phyloP scores from a whole-genome alignment of 148 eudicot genomes.

The Nepenthes gracilis region DNA sequence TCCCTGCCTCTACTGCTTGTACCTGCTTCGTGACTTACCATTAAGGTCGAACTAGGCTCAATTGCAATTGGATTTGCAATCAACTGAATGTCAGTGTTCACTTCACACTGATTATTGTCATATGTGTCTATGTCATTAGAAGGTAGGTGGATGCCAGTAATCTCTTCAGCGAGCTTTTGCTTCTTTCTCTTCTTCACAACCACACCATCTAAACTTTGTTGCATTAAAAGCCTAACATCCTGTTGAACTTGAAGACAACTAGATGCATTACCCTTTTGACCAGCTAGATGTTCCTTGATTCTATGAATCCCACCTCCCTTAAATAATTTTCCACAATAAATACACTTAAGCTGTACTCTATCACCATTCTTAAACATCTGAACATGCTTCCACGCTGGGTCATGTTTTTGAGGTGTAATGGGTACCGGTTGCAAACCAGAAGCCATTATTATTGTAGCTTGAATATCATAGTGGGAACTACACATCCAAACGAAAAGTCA shows the following conservation, averaged over 20 bases:
- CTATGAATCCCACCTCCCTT: constrained; percentile 98
- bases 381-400: constrained; percentile 96
- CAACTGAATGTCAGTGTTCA: constrained; percentile 32
- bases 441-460: not conserved
- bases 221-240: constrained; percentile 62
- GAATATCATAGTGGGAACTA: no score
- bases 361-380: constrained; percentile 79
- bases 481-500: no score
- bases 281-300: constrained; percentile 84
- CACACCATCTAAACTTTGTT: constrained; percentile 54
- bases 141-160: constrained; percentile 17
- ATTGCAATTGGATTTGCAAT: constrained; percentile 30
- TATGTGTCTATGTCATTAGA: constrained; percentile 26
- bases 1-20: constrained; percentile 18
- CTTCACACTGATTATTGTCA: constrained; percentile 30
- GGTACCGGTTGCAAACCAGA: constrained; percentile 62
- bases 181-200: constrained; percentile 68
- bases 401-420: constrained; percentile 78
- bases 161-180: constrained; percentile 50
- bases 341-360: constrained; percentile 68
- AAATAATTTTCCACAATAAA: constrained; percentile 77
- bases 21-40: constrained; percentile 30
- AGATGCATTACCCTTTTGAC: constrained; percentile 79
- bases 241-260: constrained; percentile 54
- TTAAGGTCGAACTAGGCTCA: constrained; percentile 32